Conservation (phyloP, 83 land plant species). For the Diphasiastrum complanatum region DNA sequence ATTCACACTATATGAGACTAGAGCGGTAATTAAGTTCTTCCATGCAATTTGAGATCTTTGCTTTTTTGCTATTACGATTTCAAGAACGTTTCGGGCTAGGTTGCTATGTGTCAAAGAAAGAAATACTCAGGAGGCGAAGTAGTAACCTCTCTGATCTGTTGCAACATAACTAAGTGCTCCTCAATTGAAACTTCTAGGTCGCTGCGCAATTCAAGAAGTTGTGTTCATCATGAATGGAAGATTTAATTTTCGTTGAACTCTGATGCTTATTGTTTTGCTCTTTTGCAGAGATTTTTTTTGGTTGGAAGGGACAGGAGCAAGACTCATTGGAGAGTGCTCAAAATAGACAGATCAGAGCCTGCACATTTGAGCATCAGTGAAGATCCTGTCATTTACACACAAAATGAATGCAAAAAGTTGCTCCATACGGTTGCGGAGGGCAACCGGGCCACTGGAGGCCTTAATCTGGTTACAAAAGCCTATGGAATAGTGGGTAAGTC, state of each 20-base stretch:
- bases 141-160: too few relatives aligned
- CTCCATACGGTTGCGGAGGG: slow-evolving; percentile 66
- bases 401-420: slow-evolving; percentile 53
- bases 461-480: slow-evolving; percentile 50
- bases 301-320: slow-evolving; percentile 60
- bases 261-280: not conserved
- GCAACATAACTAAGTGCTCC: too few relatives aligned
- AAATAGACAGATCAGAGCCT: slow-evolving; percentile 72
- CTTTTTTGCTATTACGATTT: not conserved
- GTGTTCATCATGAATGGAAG: not conserved
- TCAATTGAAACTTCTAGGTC: too few relatives aligned
- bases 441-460: slow-evolving; percentile 72
- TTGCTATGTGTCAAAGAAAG: not conserved
- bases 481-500: slow-evolving; percentile 64
- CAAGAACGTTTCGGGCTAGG: not conserved
- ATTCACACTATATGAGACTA: slow-evolving; percentile 69
- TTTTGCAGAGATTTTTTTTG: slow-evolving; percentile 61
- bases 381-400: slow-evolving; percentile 69
- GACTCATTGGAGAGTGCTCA: slow-evolving; percentile 56
- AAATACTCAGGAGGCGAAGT: too few relatives aligned
- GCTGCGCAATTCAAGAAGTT: not conserved
- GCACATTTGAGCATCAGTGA: slow-evolving; percentile 66
- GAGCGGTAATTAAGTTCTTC: slow-evolving; percentile 31
- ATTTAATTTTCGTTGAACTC: slow-evolving; percentile 10
- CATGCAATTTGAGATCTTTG: not conserved